These are phyloP conservation scores for Boletus sensibilis DNA, from an alignment of 768 basidiomycete species.

Conservation along the genomic window DNA sequence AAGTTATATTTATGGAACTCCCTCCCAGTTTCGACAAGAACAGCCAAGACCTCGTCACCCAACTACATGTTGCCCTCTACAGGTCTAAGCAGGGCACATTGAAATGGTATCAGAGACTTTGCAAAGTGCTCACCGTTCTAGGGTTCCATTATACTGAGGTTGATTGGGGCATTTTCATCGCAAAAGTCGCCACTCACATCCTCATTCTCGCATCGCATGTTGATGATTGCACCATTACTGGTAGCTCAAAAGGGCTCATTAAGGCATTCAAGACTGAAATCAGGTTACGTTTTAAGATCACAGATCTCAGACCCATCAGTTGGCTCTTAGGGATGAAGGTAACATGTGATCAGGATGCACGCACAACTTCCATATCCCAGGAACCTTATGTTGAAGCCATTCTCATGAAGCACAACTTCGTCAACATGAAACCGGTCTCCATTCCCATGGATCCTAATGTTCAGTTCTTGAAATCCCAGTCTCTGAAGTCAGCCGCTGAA, in stretches of 20 bases:
- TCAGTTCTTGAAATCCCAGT: neutral
- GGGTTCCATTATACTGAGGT: neutral
- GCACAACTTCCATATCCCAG: neutral
- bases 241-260: neutral
- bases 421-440: neutral
- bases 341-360: neutral
- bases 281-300: neutral
- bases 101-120: conserved; percentile 9
- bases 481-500: neutral
- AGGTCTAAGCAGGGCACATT: conserved; percentile 5
- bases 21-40: conserved; percentile 29
- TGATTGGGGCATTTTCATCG: conserved; percentile 3
- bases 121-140: neutral
- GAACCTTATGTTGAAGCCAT: conserved; percentile 5
- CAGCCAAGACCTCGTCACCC: conserved; percentile 12
- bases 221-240: conserved; percentile 6
- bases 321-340: conserved; percentile 17
- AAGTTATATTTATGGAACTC: conserved; percentile 44
- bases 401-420: conserved; percentile 1
- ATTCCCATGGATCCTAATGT: neutral
- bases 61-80: conserved; percentile 1
- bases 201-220: neutral
- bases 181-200: neutral
- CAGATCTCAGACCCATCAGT: conserved; percentile 1
- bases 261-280: conserved; percentile 7